These are phyloP conservation scores for Populus pruinosa DNA, from an alignment of 345 rosid genomes.

Conservation along the genomic window DNA sequence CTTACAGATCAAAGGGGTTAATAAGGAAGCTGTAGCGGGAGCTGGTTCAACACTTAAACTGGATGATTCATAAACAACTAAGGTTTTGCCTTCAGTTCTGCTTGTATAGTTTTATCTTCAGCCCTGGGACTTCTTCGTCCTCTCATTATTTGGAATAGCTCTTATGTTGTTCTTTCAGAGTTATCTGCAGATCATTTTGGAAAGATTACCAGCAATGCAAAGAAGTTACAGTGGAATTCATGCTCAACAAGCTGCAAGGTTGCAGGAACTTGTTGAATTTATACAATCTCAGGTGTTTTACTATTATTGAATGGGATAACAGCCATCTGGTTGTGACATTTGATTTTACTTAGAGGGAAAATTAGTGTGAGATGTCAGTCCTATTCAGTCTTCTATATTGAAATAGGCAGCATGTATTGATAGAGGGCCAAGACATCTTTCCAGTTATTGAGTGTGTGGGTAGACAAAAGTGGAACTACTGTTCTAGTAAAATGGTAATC, in stretches of 20 bases:
- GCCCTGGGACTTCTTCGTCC: background rate
- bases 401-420: background rate
- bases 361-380: background rate
- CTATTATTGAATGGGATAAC: background rate
- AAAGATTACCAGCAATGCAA: constrained; percentile 63
- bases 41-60: constrained; percentile 87
- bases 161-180: constrained; percentile 40
- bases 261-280: constrained; percentile 86
- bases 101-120: background rate
- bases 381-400: background rate
- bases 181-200: constrained; percentile 88
- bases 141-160: background rate
- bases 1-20: constrained; percentile 93
- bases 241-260: constrained; percentile 69
- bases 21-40: constrained; percentile 85
- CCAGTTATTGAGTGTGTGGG: background rate
- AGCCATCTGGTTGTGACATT: background rate
- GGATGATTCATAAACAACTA: constrained; percentile 92
- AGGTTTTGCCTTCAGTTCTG: constrained; percentile 47
- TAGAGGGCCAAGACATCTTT: background rate
- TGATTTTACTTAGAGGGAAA: background rate
- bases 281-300: constrained; percentile 86
- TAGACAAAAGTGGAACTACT: background rate
- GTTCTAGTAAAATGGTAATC: background rate
- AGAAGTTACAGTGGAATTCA: constrained; percentile 76